A percentile compares a stretch with the other conserved stretches of the same genome.
Conservation (phyloP, 2,329 filamentous ascomycete genomes). For the Conoideocrella luteorostrata region DNA sequence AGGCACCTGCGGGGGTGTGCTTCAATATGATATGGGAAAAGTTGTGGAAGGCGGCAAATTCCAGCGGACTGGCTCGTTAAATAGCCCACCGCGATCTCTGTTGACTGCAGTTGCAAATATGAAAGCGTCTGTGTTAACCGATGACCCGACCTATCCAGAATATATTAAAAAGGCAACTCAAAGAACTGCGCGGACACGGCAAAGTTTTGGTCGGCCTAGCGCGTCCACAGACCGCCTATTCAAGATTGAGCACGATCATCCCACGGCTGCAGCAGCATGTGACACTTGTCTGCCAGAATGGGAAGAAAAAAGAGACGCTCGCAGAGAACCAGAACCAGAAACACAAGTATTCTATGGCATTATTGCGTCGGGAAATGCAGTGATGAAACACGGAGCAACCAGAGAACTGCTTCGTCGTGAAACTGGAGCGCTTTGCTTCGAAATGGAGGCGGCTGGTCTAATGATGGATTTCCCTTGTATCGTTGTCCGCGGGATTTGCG, state of each 20-base stretch:
- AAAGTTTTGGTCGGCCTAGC: neutral
- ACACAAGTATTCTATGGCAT: neutral
- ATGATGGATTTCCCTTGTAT: too few relatives aligned
- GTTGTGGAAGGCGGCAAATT: neutral
- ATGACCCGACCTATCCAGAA: neutral
- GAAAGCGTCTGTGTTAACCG: neutral
- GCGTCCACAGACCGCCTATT: neutral
- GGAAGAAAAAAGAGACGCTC: neutral
- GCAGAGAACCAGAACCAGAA: neutral
- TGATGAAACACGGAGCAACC: neutral
- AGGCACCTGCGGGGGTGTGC: neutral
- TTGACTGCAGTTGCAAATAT: neutral
- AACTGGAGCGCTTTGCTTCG: neutral
- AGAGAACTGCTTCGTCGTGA: neutral
- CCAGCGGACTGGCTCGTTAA: neutral
- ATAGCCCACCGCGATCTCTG: neutral
- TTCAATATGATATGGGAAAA: conserved; percentile 2
- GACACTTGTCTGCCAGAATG: neutral
- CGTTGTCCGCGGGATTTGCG: too few relatives aligned
- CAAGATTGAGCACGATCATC: neutral
- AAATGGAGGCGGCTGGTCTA: too few relatives aligned
- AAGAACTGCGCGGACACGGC: neutral
- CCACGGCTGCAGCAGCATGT: neutral
- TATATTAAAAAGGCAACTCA: neutral
- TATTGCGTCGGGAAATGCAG: conserved; percentile 1